Conservation (phyloP, 2,329 filamentous ascomycete species). For the Lecanosticta acicola region DNA sequence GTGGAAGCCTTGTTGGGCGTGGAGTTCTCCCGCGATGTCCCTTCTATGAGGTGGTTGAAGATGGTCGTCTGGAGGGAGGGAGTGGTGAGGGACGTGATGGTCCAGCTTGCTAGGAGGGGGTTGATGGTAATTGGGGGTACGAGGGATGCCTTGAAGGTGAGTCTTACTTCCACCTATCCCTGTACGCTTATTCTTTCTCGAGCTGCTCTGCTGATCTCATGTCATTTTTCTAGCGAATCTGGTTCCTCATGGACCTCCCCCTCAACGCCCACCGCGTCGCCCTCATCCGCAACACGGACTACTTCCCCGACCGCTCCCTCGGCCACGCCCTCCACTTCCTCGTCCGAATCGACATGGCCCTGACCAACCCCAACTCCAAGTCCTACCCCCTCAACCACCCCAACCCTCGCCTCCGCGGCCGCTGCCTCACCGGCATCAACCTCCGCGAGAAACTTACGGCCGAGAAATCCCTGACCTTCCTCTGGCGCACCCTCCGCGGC, state of each 20-base stretch:
- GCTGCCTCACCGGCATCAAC: constrained; percentile 35
- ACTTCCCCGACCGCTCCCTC: constrained; percentile 58
- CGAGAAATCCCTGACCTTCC: constrained; percentile 28
- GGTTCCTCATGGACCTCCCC: constrained; percentile 65
- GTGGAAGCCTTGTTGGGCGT: no score
- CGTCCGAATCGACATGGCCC: constrained; percentile 65
- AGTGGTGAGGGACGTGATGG: constrained; percentile 57
- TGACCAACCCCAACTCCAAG: constrained; percentile 54
- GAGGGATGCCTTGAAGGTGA: constrained; percentile 22
- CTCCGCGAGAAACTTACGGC: constrained; percentile 48
- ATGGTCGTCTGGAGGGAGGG: constrained; percentile 59
- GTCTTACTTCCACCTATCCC: not conserved
- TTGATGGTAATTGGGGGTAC: constrained; percentile 38
- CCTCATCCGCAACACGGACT: constrained; percentile 47
- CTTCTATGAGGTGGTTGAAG: constrained; percentile 61
- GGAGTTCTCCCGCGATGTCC: constrained; percentile 47
- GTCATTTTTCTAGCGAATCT: constrained; percentile 59
- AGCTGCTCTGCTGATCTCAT: no score
- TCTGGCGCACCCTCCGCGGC: constrained; percentile 57
- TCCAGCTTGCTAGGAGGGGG: constrained; percentile 53
- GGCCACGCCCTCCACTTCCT: constrained; percentile 60
- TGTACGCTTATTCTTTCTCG: constrained; percentile 1
- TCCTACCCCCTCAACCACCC: constrained; percentile 14
- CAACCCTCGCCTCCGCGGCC: constrained; percentile 9
- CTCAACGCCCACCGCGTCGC: constrained; percentile 52